Percentiles rank a stretch among this genome's conserved stretches.
phyloP scores from a whole-genome alignment of 805 yeast genomes.

The Saccharomycopsis babjevae region DNA sequence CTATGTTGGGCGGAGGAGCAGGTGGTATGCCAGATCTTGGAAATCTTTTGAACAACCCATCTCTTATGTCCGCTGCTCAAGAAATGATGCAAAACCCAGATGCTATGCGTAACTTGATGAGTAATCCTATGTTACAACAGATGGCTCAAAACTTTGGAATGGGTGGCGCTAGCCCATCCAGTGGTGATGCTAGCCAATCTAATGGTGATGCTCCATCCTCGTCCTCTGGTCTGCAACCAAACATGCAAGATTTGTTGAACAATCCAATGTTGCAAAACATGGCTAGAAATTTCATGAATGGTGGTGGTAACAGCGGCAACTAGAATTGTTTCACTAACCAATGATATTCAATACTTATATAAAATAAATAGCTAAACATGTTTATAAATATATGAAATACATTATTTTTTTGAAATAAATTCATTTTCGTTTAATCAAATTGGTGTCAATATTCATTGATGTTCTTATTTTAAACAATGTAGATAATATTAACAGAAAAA shows the following conservation, averaged over 20 bases:
- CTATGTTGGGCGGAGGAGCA: conserved; percentile 43
- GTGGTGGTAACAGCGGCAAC: conserved; percentile 20
- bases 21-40: conserved; percentile 67
- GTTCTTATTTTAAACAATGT: too few relatives aligned
- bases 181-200: conserved; percentile 21
- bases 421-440: too few relatives aligned
- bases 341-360: too few relatives aligned
- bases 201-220: conserved; percentile 19
- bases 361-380: not conserved
- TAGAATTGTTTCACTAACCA: not conserved
- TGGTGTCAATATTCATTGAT: not conserved
- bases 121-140: conserved; percentile 67
- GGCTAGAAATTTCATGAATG: conserved; percentile 65
- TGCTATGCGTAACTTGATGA: conserved; percentile 64
- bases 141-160: conserved; percentile 74
- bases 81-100: conserved; percentile 78
- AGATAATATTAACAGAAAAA: too few relatives aligned
- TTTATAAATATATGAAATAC: too few relatives aligned
- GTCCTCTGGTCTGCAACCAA: conserved; percentile 33
- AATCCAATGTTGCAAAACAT: conserved; percentile 68
- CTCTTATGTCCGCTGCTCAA: conserved; percentile 80
- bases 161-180: conserved; percentile 40
- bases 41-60: conserved; percentile 81
- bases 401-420: not conserved
- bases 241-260: conserved; percentile 61